Evolutionary conservation across 441 rosid genomes (phyloP), one percentile per base, ranked within the genome.

Genomic region (Croton laevigatus): DNA sequence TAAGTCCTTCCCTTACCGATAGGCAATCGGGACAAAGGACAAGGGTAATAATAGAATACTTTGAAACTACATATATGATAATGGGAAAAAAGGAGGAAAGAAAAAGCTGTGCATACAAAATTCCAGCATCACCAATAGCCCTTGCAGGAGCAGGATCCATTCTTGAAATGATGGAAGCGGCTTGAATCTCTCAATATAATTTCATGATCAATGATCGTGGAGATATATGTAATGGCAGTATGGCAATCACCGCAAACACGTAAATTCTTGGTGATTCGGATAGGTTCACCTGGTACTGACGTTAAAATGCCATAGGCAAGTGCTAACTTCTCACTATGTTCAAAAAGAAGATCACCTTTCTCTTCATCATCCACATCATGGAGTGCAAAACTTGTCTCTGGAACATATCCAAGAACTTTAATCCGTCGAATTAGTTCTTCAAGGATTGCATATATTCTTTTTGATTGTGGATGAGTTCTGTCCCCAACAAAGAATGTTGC

Each of bases 291-390:
- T 46, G 81, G 82, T 37, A 89, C 70, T 54, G 89, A 77, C 20
- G 84, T 86, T 54, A 90, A 72, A 65, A 90, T 79, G 68, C 89
- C 88, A 65, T 79, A 87, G 3, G 90, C 96, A 78, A 90, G 96
- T 69, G 96, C 91, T 70, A 88, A 67, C 79, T 90, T 90, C 86
- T 90, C 96, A 75, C 91, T 84, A 46, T 90, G 96, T 76, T 87
- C 90, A 4, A 69, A 75, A 68, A 90, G 88, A 74, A 88, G 89
- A 72, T 84, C 87, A 54, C 75, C 89, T 73, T 93, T 93, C 87
- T 93, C 97, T 76, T 93, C 98, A 81, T 91, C 94, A 73, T 89
- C 97, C 80, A 93, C 95, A 60, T 93, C 97, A 76, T 93, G 98
- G 48, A 93, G 98, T 3, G 97, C 95, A 81, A 84, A 93, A 59